Conservation (phyloP, 2,329 filamentous ascomycete species). For the Neofusicoccum sp. region DNA sequence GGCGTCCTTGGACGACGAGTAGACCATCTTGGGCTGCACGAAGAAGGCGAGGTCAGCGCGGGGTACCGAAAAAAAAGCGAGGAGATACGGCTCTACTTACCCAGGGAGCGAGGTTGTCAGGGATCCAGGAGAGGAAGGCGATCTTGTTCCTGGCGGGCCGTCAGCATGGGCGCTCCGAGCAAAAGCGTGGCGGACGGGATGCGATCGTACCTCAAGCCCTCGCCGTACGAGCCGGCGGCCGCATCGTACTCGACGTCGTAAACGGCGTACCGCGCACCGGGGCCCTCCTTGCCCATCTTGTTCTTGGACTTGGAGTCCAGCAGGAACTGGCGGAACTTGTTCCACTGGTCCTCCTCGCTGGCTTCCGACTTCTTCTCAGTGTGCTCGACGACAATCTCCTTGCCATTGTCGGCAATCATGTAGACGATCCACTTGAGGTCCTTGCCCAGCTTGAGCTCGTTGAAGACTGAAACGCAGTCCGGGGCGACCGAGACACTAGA, state of each 20-base stretch:
- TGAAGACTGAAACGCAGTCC: conserved; percentile 69
- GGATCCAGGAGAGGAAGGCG: conserved; percentile 75
- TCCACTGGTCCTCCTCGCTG: conserved; percentile 60
- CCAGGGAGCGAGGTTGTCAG: conserved; percentile 76
- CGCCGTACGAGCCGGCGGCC: conserved; percentile 58
- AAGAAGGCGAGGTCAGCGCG: background rate
- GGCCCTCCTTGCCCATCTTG: conserved; percentile 57
- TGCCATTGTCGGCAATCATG: conserved; percentile 82
- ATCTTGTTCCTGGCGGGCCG: conserved; percentile 59
- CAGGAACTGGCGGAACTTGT: conserved; percentile 73
- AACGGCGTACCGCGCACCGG: conserved; percentile 76
- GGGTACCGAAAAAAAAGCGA: background rate
- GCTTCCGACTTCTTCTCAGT: conserved; percentile 49
- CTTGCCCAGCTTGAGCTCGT: conserved; percentile 80
- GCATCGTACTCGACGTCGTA: conserved; percentile 77
- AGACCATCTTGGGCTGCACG: conserved; percentile 78
- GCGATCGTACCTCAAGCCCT: conserved; percentile 60
- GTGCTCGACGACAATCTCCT: conserved; percentile 78
- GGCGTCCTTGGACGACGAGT: conserved; percentile 83
- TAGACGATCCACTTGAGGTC: conserved; percentile 79
- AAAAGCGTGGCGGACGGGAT: background rate
- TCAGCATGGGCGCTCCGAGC: background rate
- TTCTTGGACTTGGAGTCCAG: conserved; percentile 70
- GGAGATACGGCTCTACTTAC: conserved; percentile 50
- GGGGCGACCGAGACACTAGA: conserved; percentile 67